Evolutionary conservation across 2,329 filamentous ascomycete genomes (phyloP), one percentile per base, ranked within the genome.

Genomic region (Escovopsis sp.): DNA sequence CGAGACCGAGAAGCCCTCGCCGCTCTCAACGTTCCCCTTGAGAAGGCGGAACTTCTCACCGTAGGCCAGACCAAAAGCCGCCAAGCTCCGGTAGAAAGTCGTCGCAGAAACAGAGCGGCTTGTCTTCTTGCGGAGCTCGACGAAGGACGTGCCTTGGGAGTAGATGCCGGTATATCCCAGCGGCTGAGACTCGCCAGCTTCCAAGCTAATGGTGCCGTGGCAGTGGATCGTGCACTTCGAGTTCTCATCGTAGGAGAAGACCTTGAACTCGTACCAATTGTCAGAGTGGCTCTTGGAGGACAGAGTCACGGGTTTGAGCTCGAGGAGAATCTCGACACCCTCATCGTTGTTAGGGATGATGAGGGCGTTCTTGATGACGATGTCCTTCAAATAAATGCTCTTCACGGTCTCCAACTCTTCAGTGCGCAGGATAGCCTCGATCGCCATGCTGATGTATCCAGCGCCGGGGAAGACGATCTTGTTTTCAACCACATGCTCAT

Each of bases 381-480:
- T 48, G 34, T 51, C 49, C 42, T 47, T 50, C 33, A 50, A 11
- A 15, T 44, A 41, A 30, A 39, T 51, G 26, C 42, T 41, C 41
- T 47, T 49, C 34, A 48, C 48, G n/a, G 33, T 43, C 15, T 49
- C 45, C 8, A 43, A 28, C 15, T 40, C 41, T 6, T 49, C 45
- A 23, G 47, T 48, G 23, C 48, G 48, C 9, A 48, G 35, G 3
- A 44, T 46, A 8, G 55, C 57, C 43, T 59, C 56, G 4, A 59
- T 53, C 3, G 54, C 57, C 48, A 59, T 56, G 30, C 51, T 49
- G 18, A 63, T 51, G 44, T 61, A 63, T 15, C 55, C 61, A 3
- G 61, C 58, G 8, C 46, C 54, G 1, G 62, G 62, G 43, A 61
- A 63, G 4, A 63, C 51, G 15, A 58, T 44, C 26, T 52, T 49